Evolutionary conservation across 169 alveolate species (phyloP).

Genomic region (Sarcocystis neurona): DNA sequence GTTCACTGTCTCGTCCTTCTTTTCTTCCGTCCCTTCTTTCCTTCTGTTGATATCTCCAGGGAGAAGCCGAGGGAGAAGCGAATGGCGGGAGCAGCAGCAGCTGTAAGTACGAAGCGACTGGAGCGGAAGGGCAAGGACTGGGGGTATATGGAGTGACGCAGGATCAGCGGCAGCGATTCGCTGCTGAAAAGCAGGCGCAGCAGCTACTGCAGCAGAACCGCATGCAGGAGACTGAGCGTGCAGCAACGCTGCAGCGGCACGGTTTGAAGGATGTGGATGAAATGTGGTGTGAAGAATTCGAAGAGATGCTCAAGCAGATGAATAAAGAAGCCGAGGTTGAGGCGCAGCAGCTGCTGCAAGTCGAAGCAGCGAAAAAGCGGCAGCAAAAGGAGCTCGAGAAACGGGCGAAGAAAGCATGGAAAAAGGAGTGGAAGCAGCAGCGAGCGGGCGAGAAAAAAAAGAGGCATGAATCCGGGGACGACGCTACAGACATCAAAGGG

Average conservation of each 20-base stretch:
- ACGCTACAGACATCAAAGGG: neutral
- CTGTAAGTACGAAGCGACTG: conserved; percentile 75
- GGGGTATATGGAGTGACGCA: conserved; percentile 78
- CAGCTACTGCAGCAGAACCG: no score
- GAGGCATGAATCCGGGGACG: neutral
- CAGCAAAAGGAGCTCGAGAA: neutral
- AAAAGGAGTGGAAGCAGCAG: conserved; percentile 14
- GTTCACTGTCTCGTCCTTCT: no score
- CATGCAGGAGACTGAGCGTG: conserved; percentile 40
- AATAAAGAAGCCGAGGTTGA: conserved; percentile 37
- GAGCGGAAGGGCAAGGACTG: conserved; percentile 86
- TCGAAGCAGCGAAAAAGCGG: neutral
- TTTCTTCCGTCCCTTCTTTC: no score
- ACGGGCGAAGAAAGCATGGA: neutral
- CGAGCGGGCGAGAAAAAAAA: neutral
- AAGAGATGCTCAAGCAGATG: conserved; percentile 35
- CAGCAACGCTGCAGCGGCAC: conserved; percentile 5
- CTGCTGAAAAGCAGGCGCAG: conserved; percentile 22
- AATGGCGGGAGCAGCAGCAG: no score
- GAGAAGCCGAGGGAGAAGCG: no score
- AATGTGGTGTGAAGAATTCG: conserved; percentile 60
- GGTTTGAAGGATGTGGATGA: conserved; percentile 50
- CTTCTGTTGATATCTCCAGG: no score
- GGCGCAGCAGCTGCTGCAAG: conserved; percentile 18
- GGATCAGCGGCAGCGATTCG: neutral